Percentiles rank a stretch among this genome's conserved stretches.
phyloP scores from a whole-genome alignment of 2,329 filamentous ascomycete species.

The Cladorrhinum sp. region DNA sequence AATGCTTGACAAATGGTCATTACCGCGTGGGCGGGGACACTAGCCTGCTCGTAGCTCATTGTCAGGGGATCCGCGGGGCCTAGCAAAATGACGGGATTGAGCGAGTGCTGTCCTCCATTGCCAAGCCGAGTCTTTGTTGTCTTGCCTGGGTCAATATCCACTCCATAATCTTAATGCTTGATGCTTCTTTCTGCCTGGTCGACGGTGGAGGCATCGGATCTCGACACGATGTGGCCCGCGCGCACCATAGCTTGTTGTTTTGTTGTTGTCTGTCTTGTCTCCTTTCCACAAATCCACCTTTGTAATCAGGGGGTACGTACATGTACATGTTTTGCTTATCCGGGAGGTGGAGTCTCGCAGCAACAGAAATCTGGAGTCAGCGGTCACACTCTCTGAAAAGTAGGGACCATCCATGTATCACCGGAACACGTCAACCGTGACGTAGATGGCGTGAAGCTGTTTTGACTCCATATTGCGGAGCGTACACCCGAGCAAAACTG shows the following conservation, averaged over 20 bases:
- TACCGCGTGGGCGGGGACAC: constrained; percentile 10
- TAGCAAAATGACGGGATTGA: constrained; percentile 11
- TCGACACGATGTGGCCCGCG: not conserved
- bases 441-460: constrained; percentile 1
- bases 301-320: not conserved
- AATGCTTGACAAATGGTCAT: constrained; percentile 10
- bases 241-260: not conserved
- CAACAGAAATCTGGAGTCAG: constrained; percentile 3
- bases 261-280: not conserved
- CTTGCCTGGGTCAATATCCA: not conserved
- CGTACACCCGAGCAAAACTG: not conserved
- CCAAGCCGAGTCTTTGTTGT: constrained; percentile 1
- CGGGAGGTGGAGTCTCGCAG: constrained; percentile 1
- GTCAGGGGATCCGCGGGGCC: not conserved
- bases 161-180: not conserved
- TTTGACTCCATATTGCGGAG: not conserved
- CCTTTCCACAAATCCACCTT: not conserved
- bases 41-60: constrained; percentile 1
- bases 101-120: not conserved
- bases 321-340: constrained; percentile 4
- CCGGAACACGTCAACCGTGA: constrained; percentile 8
- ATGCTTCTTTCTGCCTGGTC: not conserved
- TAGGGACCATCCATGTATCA: constrained; percentile 6
- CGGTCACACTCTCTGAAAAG: not conserved
- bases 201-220: not conserved